These are phyloP conservation scores for Eremothecium sinecaudum DNA, from an alignment of 1,139 yeast genomes.

Conservation along the genomic window DNA sequence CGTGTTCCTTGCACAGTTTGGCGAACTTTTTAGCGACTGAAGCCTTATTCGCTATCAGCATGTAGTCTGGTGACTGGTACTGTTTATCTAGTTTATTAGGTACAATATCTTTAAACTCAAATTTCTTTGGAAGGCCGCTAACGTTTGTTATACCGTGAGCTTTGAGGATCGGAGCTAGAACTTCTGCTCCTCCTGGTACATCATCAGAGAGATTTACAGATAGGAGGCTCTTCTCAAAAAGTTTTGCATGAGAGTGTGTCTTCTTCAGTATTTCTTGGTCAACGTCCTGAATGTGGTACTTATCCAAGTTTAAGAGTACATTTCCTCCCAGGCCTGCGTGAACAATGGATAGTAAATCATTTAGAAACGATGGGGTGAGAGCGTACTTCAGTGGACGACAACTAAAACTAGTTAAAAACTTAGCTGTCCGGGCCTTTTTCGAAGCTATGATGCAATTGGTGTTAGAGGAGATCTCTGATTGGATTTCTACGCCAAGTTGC, in stretches of 20 bases:
- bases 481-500: conserved; percentile 36
- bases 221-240: conserved; percentile 31
- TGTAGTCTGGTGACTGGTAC: conserved; percentile 13
- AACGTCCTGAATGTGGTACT: conserved; percentile 30
- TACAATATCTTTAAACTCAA: conserved; percentile 11
- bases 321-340: conserved; percentile 18
- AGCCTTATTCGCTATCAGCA: conserved; percentile 31
- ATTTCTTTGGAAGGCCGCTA: conserved; percentile 30
- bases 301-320: conserved; percentile 28
- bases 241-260: conserved; percentile 27
- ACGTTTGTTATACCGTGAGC: conserved; percentile 54
- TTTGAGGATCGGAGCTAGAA: conserved; percentile 50
- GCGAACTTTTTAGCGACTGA: conserved; percentile 38
- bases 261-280: conserved; percentile 28
- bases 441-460: conserved; percentile 63
- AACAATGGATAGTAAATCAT: conserved; percentile 34
- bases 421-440: conserved; percentile 70
- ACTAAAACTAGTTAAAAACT: conserved; percentile 46
- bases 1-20: conserved; percentile 25
- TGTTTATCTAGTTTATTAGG: conserved; percentile 4
- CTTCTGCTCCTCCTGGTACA: conserved; percentile 58
- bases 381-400: conserved; percentile 28
- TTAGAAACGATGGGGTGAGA: conserved; percentile 29
- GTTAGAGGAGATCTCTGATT: conserved; percentile 37
- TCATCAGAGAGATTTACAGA: conserved; percentile 55